Conservation (phyloP, 352 stramenopile species). For the Pythium monospermum region DNA sequence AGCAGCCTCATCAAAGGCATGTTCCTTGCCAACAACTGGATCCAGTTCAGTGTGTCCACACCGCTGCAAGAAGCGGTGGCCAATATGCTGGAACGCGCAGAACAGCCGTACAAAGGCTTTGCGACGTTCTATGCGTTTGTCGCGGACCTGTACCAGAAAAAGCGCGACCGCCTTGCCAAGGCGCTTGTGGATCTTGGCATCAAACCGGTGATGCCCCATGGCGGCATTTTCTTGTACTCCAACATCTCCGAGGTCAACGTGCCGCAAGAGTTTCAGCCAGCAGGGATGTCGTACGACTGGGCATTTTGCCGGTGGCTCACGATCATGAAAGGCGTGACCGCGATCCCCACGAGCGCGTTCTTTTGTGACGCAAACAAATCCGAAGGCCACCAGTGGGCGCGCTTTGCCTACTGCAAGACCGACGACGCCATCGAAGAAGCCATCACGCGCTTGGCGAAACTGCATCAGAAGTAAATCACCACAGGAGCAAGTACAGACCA, state of each 20-base stretch:
- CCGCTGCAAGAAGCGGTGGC: conserved; percentile 84
- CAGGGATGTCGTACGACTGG: conserved; percentile 83
- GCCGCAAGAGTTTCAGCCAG: conserved; percentile 37
- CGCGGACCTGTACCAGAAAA: conserved; percentile 65
- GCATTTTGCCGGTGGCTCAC: conserved; percentile 92
- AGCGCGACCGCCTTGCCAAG: conserved; percentile 53
- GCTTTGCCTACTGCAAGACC: conserved; percentile 97
- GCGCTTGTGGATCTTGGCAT: conserved; percentile 59
- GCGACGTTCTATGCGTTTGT: conserved; percentile 79
- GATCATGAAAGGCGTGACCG: conserved; percentile 85
- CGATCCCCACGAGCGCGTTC: conserved; percentile 91
- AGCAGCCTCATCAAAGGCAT: conserved; percentile 66
- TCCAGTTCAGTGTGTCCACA: conserved; percentile 82
- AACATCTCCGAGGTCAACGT: conserved; percentile 70
- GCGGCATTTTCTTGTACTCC: conserved; percentile 79
- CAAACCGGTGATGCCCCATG: conserved; percentile 49
- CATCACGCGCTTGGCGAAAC: conserved; percentile 50
- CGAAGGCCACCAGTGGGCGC: conserved; percentile 66
- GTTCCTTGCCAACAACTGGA: conserved; percentile 81
- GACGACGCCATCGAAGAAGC: conserved; percentile 89
- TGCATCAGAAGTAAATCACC: background rate
- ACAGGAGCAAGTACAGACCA: too few relatives aligned
- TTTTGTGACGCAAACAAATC: conserved; percentile 81
- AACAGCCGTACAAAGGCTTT: conserved; percentile 66
- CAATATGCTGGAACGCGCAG: conserved; percentile 66